Evolutionary conservation across 768 basidiomycete genomes (phyloP), one percentile per base, ranked within the genome.

Genomic region (Paxillus involutus): DNA sequence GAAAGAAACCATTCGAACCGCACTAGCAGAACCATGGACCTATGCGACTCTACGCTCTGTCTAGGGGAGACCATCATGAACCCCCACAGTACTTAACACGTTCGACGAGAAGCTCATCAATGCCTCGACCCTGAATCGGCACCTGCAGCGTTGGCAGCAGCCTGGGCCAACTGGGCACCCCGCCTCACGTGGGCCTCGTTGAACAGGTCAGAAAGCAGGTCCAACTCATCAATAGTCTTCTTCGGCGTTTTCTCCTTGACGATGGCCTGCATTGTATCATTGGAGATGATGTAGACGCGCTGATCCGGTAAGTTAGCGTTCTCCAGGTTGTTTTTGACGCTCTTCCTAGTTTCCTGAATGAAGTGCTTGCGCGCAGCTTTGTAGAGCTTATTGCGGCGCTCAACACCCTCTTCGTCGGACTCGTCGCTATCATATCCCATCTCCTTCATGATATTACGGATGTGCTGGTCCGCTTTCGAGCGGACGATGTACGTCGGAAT

Each of bases 401-500:
- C 49, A 6, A 16, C 21, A 29, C 40, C 63, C 13, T 67, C 59
- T 2, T 56, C 44, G n/a, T 55, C 59, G 12, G 51, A 58, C 10
- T 36, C 63, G 0, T 67, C 64, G 19, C 51, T 55, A 4, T 67
- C 52, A 19, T 65, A 63, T 0, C 63, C 65, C 51, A 41, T 64
- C 0, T 69, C 62, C n/a, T 0, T 58, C 67, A 67, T 63, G 35
- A 56, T 4, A 21, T 67, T 67, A 19, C 42, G 45, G 33, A 69
- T 65, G 29, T 71, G 67, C n/a, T 63, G 65, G 49, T 74, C 71
- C 0, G 73, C 64, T 47, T 75, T 72, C 14, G 73, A 74, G 2
- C 72, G 73, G 19, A 73, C 68, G 35, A 74, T 69, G 44, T 66
- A 69, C 0, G 63, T 62, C 4, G 74, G 70, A 30, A 74, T 73